Conservation (phyloP, 257 asterid genomes). For the Verbena officinalis region DNA sequence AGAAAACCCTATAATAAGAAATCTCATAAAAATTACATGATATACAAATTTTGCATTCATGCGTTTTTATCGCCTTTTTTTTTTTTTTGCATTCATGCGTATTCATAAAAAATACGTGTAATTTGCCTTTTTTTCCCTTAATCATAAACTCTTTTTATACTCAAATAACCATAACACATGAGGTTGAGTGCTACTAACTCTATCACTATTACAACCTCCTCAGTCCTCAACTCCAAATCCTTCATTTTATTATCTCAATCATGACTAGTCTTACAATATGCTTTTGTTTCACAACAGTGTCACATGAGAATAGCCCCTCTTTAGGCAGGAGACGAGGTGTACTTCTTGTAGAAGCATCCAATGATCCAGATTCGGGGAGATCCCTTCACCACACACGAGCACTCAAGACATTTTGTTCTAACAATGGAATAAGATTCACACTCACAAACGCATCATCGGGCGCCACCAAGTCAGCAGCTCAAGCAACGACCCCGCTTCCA, state of each 20-base stretch:
- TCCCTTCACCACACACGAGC: conserved; percentile 83
- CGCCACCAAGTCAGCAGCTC: conserved; percentile 50
- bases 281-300: conserved; percentile 33
- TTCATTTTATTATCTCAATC: conserved; percentile 22
- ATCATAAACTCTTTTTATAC: too few species aligned
- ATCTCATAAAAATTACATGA: too few species aligned
- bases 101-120: too few species aligned
- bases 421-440: conserved; percentile 67
- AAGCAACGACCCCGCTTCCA: too few species aligned
- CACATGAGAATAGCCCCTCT: conserved; percentile 62
- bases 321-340: conserved; percentile 96
- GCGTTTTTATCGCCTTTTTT: too few species aligned
- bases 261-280: background rate
- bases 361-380: conserved; percentile 96
- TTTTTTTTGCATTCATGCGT: too few species aligned
- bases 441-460: conserved; percentile 57
- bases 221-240: conserved; percentile 14
- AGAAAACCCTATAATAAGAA: too few species aligned
- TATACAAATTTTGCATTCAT: too few species aligned
- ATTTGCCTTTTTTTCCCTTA: too few species aligned
- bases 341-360: conserved; percentile 91
- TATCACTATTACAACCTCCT: conserved; percentile 39
- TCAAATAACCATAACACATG: too few species aligned
- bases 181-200: too few species aligned
- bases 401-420: conserved; percentile 81